phyloP scores from a whole-genome alignment of 2,329 filamentous ascomycete genomes.

The Stagonosporopsis tanaceti region DNA sequence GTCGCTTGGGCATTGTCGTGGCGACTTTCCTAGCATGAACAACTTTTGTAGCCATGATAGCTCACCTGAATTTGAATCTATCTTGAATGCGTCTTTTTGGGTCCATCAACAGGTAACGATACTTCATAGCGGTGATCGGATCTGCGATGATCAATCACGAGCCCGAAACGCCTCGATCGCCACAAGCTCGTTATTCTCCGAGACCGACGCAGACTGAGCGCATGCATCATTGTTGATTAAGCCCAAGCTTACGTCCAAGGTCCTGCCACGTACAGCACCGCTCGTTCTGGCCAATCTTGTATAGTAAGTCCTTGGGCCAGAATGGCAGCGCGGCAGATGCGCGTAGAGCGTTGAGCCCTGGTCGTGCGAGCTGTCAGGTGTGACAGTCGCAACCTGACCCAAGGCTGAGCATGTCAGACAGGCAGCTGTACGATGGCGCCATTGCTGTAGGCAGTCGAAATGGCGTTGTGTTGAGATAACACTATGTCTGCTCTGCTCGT shows the following conservation, averaged over 20 bases:
- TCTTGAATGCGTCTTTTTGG: not conserved
- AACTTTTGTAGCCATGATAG: not conserved
- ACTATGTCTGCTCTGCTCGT: not conserved
- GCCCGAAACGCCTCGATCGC: not conserved
- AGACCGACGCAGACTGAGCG: not conserved
- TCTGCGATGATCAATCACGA: not conserved
- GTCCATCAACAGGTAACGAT: no score
- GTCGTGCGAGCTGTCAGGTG: not conserved
- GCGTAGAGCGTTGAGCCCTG: constrained; percentile 5
- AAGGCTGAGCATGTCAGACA: constrained; percentile 7
- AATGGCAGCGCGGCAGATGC: constrained; percentile 10
- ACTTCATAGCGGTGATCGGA: no score
- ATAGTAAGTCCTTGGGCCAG: not conserved
- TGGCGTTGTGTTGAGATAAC: constrained; percentile 4
- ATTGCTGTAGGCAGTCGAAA: constrained; percentile 1
- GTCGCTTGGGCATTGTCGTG: constrained; percentile 3
- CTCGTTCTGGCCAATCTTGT: not conserved
- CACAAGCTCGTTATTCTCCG: constrained; percentile 2
- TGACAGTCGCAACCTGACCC: constrained; percentile 4
- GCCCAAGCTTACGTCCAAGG: not conserved
- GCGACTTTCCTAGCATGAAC: not conserved
- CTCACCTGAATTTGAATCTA: not conserved
- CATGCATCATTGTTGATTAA: not conserved
- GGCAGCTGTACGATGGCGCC: constrained; percentile 13
- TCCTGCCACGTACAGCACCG: not conserved